A percentile compares a stretch with the other conserved stretches of the same genome.
Conservation (phyloP, 2,329 filamentous ascomycete genomes). For the Proliferodiscus dingleyae region DNA sequence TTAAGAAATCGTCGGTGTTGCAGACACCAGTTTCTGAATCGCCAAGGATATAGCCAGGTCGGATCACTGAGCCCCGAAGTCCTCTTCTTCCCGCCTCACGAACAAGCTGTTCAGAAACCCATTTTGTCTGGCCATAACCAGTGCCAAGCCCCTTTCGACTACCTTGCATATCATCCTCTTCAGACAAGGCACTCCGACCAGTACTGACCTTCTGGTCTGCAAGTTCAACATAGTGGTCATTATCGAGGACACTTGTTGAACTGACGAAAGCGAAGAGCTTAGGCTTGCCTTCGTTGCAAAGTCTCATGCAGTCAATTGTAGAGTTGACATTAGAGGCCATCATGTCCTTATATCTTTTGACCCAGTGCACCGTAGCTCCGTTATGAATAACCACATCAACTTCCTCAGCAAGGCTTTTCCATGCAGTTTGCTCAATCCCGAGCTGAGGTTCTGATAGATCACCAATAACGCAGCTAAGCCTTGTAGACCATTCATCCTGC, state of each 20-base stretch:
- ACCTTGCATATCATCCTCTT: slow-evolving; percentile 73
- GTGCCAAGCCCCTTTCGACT: slow-evolving; percentile 73
- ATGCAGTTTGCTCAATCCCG: slow-evolving; percentile 60
- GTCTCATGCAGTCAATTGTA: slow-evolving; percentile 68
- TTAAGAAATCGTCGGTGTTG: slow-evolving; percentile 85
- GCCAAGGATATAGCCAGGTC: slow-evolving; percentile 82
- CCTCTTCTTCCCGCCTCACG: slow-evolving; percentile 75
- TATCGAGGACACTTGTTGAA: slow-evolving; percentile 79
- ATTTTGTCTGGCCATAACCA: slow-evolving; percentile 90
- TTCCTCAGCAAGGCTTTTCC: slow-evolving; percentile 57
- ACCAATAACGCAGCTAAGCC: slow-evolving; percentile 64
- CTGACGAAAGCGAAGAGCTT: slow-evolving; percentile 80
- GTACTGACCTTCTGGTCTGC: slow-evolving; percentile 57
- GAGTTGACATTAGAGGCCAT: slow-evolving; percentile 72
- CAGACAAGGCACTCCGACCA: slow-evolving; percentile 61
- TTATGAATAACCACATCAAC: slow-evolving; percentile 76
- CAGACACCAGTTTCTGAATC: slow-evolving; percentile 64
- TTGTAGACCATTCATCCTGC: slow-evolving; percentile 55
- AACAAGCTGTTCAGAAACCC: slow-evolving; percentile 65
- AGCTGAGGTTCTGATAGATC: slow-evolving; percentile 67
- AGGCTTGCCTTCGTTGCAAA: slow-evolving; percentile 71
- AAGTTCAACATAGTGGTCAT: slow-evolving; percentile 71
- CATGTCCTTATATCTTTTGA: slow-evolving; percentile 69
- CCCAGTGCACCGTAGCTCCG: slow-evolving; percentile 74
- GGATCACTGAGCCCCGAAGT: slow-evolving; percentile 68